Evolutionary conservation across 176 grass and related monocot genomes (phyloP).

Genomic region (Phoenix roebelenii): DNA sequence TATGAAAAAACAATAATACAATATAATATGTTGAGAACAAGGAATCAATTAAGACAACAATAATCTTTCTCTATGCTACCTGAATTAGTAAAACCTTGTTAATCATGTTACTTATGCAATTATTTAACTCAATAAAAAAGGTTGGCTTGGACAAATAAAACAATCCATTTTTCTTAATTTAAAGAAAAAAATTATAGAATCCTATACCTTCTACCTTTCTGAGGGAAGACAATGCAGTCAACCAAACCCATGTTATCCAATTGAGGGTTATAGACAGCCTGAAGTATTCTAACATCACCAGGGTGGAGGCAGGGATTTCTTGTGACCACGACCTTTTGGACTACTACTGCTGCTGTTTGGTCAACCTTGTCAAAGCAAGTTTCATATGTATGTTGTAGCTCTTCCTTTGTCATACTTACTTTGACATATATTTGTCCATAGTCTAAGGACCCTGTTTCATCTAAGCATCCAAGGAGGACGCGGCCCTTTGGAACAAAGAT

Average conservation of each 20-base stretch:
- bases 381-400: constrained; percentile 38
- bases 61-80: no score
- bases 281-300: constrained; percentile 84
- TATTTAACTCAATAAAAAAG: no score
- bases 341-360: constrained; percentile 34
- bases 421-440: constrained; percentile 84
- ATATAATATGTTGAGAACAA: no score
- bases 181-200: constrained; percentile 1
- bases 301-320: constrained; percentile 97
- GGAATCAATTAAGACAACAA: no score
- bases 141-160: no score
- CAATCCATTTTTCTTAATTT: no score
- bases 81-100: no score
- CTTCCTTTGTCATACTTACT: constrained; percentile 68
- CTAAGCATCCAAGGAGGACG: constrained; percentile 90
- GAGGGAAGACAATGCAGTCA: constrained; percentile 86
- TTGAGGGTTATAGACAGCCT: constrained; percentile 56
- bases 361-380: constrained; percentile 41
- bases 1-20: no score
- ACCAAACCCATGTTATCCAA: constrained; percentile 57
- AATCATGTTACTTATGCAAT: no score
- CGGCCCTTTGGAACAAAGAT: constrained; percentile 82
- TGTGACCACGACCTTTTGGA: constrained; percentile 65
- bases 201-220: constrained; percentile 74
- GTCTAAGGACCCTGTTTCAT: constrained; percentile 53